phyloP scores from a whole-genome alignment of 169 alveolate species.

The Theileria orientalis region DNA sequence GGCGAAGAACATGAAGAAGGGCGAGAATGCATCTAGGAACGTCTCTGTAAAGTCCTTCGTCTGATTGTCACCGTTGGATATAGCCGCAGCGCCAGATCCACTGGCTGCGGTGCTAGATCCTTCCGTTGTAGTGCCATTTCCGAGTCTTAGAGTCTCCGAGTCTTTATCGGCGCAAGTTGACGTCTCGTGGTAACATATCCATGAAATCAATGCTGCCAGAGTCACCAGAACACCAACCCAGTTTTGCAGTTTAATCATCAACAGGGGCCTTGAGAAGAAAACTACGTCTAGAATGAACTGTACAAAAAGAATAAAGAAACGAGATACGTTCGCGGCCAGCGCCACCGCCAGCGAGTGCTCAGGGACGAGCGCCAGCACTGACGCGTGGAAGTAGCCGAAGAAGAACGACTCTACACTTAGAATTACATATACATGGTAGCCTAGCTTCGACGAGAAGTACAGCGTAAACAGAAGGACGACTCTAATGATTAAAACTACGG shows the following conservation, averaged over 20 bases:
- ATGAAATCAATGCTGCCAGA: neutral
- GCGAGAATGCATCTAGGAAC: too few species aligned
- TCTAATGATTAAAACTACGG: neutral
- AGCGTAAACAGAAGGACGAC: neutral
- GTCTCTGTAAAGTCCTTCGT: too few species aligned
- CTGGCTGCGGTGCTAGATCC: too few species aligned
- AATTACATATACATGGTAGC: neutral
- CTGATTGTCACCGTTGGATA: too few species aligned
- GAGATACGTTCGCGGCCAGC: too few species aligned
- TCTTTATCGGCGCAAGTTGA: too few species aligned
- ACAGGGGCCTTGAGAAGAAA: conserved; percentile 1
- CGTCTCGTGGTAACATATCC: too few species aligned
- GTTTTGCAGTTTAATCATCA: conserved; percentile 18
- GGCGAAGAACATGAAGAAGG: conserved; percentile 25
- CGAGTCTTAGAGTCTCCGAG: too few species aligned
- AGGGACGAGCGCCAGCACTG: conserved; percentile 23
- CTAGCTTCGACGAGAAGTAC: neutral
- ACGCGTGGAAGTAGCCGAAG: conserved; percentile 22
- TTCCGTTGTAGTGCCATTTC: too few species aligned
- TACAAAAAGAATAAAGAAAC: neutral
- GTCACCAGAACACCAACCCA: neutral
- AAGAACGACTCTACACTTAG: conserved; percentile 5
- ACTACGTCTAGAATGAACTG: conserved; percentile 29
- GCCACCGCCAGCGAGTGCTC: too few species aligned
- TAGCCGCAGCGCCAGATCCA: too few species aligned